phyloP scores from a whole-genome alignment of 495 filamentous ascomycete genomes.

The Rostrohypoxylon terebratum region DNA sequence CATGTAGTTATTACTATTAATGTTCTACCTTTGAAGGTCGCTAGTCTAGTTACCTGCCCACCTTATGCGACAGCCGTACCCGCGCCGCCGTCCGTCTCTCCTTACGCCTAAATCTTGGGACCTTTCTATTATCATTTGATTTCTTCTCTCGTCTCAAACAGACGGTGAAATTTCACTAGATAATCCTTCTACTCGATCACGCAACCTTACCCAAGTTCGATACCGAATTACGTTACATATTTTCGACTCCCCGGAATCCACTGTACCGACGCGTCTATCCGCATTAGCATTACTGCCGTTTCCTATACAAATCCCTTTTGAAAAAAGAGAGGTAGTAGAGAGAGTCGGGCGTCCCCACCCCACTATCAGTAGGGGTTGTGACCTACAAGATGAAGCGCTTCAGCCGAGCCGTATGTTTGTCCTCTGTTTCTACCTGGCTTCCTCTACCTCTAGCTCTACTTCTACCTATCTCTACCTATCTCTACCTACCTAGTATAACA shows the following conservation, averaged over 20 bases:
- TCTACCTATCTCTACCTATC: too few relatives aligned
- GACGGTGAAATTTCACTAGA: constrained; percentile 34
- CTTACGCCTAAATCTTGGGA: constrained; percentile 26
- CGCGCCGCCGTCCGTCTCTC: constrained; percentile 18
- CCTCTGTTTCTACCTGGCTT: not conserved
- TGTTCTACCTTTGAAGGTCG: constrained; percentile 18
- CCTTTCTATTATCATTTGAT: constrained; percentile 14
- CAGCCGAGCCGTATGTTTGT: constrained; percentile 90
- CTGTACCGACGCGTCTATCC: constrained; percentile 30
- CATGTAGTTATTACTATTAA: constrained; percentile 26
- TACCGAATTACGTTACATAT: constrained; percentile 7
- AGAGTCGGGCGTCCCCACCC: constrained; percentile 47
- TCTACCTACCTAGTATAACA: not conserved
- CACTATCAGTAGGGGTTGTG: constrained; percentile 53
- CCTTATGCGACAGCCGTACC: constrained; percentile 38
- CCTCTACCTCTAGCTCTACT: too few relatives aligned
- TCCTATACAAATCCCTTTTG: constrained; percentile 13
- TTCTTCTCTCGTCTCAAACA: constrained; percentile 32
- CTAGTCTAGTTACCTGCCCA: constrained; percentile 4
- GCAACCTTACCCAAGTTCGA: constrained; percentile 12
- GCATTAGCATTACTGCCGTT: constrained; percentile 10
- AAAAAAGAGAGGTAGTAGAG: constrained; percentile 18
- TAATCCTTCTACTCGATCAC: constrained; percentile 24
- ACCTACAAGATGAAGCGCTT: constrained; percentile 92
- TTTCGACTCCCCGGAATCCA: not conserved